These are phyloP conservation scores for Aschersonia sp. DNA, from an alignment of 2,329 filamentous ascomycete genomes.

Conservation along the genomic window DNA sequence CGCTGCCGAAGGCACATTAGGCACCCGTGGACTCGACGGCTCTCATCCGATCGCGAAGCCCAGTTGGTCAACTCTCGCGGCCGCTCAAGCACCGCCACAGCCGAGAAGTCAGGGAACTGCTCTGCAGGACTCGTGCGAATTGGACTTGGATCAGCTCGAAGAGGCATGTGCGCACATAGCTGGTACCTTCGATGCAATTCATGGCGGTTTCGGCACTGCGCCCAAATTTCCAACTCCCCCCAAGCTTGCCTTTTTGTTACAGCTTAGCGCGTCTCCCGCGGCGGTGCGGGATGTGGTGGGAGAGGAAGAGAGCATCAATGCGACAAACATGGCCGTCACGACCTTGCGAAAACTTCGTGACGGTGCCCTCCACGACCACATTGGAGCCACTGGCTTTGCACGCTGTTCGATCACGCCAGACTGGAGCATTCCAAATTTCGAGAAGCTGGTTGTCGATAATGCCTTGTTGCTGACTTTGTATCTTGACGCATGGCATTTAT, in stretches of 20 bases:
- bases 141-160: conserved; percentile 84
- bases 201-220: conserved; percentile 66
- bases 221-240: conserved; percentile 86
- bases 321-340: conserved; percentile 63
- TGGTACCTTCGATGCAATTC: conserved; percentile 61
- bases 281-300: conserved; percentile 82
- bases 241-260: conserved; percentile 70
- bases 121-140: conserved; percentile 39
- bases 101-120: conserved; percentile 6
- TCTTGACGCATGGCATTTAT: conserved; percentile 66
- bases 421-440: conserved; percentile 91
- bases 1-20: conserved; percentile 70
- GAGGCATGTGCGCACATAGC: conserved; percentile 75
- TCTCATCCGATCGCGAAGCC: conserved; percentile 14
- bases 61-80: conserved; percentile 16
- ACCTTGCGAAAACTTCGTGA: conserved; percentile 62
- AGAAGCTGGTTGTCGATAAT: conserved; percentile 94
- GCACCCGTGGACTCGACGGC: conserved; percentile 21
- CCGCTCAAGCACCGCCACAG: conserved; percentile 9
- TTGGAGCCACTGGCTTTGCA: conserved; percentile 38
- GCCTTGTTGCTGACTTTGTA: conserved; percentile 73
- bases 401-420: conserved; percentile 82
- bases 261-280: conserved; percentile 54
- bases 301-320: conserved; percentile 56
- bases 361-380: conserved; percentile 39